Evolutionary conservation across 345 rosid species (phyloP).

Genomic region (Chamaenerion angustifolium): DNA sequence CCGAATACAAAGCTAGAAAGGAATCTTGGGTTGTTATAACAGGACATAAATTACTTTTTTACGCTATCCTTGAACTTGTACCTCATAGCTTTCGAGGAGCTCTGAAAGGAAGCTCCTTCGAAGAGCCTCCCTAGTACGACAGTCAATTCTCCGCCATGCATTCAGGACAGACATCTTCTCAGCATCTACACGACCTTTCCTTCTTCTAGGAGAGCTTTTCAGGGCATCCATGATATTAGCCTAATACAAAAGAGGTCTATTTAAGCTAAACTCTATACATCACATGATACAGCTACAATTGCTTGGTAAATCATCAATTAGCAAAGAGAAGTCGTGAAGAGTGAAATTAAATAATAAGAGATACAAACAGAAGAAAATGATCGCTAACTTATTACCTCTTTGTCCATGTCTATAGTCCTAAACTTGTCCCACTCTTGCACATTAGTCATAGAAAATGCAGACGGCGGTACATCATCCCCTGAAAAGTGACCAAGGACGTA

Average conservation of each 20-base stretch:
- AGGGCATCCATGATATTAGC: constrained; percentile 47
- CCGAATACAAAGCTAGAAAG: constrained; percentile 45
- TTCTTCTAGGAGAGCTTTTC: constrained; percentile 26
- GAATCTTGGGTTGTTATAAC: neutral
- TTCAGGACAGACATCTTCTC: constrained; percentile 57
- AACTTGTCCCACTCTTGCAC: constrained; percentile 80
- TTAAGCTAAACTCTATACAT: no score
- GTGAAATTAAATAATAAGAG: no score
- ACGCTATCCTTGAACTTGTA: constrained; percentile 6
- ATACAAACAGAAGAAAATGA: neutral
- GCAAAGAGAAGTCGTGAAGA: no score
- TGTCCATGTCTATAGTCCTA: constrained; percentile 95
- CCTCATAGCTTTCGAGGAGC: constrained; percentile 77
- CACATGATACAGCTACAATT: neutral
- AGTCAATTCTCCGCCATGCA: constrained; percentile 72
- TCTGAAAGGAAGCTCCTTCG: constrained; percentile 80
- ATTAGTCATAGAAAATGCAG: constrained; percentile 65
- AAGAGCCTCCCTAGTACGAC: constrained; percentile 82
- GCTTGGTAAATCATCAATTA: neutral
- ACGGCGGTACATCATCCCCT: constrained; percentile 80
- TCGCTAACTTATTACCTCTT: constrained; percentile 38
- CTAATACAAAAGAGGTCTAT: constrained; percentile 12
- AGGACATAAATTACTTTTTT: neutral
- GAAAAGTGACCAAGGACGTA: constrained; percentile 9
- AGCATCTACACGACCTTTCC: constrained; percentile 39